Evolutionary conservation across 768 basidiomycete species (phyloP).

Genomic region (Mycena capillaripes): DNA sequence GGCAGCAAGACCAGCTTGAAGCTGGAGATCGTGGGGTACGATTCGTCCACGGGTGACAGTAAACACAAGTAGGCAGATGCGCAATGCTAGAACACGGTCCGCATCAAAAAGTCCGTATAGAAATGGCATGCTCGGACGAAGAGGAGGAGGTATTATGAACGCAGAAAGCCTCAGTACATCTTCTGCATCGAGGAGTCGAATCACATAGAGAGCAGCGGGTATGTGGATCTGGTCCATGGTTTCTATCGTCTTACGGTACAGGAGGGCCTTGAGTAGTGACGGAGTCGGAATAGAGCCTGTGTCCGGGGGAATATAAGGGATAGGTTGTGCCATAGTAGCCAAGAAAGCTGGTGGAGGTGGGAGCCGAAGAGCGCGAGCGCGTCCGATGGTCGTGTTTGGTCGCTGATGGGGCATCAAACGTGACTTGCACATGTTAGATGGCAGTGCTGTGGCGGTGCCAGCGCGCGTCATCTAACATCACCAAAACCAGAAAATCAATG

Average conservation of each 20-base stretch:
- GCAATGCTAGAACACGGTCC: background rate
- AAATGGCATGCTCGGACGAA: background rate
- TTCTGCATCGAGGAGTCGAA: background rate
- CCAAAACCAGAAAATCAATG: too few relatives aligned
- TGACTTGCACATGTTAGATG: background rate
- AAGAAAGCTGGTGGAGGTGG: background rate
- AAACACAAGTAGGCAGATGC: slow-evolving; percentile 4
- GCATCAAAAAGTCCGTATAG: background rate
- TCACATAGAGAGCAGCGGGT: too few relatives aligned
- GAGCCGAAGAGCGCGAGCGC: background rate
- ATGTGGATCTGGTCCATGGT: background rate
- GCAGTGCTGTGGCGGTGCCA: background rate
- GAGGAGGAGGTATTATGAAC: background rate
- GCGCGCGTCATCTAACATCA: background rate
- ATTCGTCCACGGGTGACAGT: background rate
- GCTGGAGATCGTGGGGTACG: background rate
- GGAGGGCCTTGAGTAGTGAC: background rate
- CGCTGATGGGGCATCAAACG: background rate
- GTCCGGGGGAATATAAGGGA: background rate
- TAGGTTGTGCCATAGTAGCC: too few relatives aligned
- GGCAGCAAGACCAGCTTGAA: background rate
- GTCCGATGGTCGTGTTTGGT: background rate
- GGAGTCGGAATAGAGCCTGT: background rate
- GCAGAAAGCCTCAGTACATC: background rate
- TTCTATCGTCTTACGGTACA: background rate